Evolutionary conservation across 257 asterid genomes (phyloP), one percentile per base, ranked within the genome.

Genomic region (Plectranthus barbatus): DNA sequence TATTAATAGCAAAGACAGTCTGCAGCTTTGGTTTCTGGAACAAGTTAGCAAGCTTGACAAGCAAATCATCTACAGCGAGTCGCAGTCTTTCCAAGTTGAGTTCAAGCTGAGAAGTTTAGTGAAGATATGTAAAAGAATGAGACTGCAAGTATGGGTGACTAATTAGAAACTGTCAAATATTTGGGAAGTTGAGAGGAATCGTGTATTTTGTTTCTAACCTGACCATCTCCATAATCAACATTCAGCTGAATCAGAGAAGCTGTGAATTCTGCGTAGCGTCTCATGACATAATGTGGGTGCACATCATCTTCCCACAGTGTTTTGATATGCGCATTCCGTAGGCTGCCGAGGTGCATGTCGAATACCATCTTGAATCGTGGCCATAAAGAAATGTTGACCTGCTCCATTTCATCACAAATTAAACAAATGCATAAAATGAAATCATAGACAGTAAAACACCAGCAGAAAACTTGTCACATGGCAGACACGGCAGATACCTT

Each of bases 351-450:
- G 71, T 93, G 99, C 99, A 87, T 83, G 79, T 93, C 97, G 71
- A 93, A 89, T 37, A 90, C 96, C 95, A 93, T 83, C 86, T 93
- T 93, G 81, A 93, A 93, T 55, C 97, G 95, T 33, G 99, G 97
- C 97, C 99, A 93, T 68, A 93, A 68, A 46, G 95, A 80, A 68
- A 93, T 90, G 70, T 93, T 93, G 52, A 93, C 90, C 99, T 92
- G 94, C 71, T 61, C 73, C 73, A 42, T 74, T 64, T 68, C 67
- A 64, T 68, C 64, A 41, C 62, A 4, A 39, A 39, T 2, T 11
- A 11, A 40, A 40, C 46, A 12, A 10, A 7, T 49, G 21, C 3
- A 21, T 17, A 10, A 24, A 20, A 52, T 2, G 18, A 10, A 63
- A 12, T 49, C 61, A 51, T 26, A 2, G 3, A 2, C 3, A 26